Percentiles rank a stretch among this genome's conserved stretches.
Conservation (phyloP, 768 basidiomycete genomes). For the Mycena maculata region DNA sequence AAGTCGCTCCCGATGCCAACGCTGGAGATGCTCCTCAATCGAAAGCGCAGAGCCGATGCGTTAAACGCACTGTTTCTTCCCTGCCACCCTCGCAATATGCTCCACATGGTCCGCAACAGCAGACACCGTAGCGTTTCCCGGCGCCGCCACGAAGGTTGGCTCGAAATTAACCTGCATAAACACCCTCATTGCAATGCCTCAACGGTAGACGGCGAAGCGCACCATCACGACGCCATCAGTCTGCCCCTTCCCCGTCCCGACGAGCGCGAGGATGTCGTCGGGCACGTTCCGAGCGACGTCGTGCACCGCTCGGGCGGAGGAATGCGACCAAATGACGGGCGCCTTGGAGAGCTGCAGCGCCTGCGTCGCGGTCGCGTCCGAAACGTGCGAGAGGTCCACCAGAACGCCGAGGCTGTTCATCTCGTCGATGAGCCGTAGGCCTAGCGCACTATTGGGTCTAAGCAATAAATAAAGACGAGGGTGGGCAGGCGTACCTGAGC, state of each 20-base stretch:
- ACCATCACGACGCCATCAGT: slow-evolving; percentile 92
- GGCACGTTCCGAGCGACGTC: slow-evolving; percentile 85
- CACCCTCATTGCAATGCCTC: no score
- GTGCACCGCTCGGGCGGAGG: slow-evolving; percentile 85
- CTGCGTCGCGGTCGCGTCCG: slow-evolving; percentile 88
- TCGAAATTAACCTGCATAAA: slow-evolving; percentile 85
- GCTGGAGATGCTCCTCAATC: slow-evolving; percentile 48
- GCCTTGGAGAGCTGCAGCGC: slow-evolving; percentile 76
- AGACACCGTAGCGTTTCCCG: slow-evolving; percentile 72
- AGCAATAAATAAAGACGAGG: neutral
- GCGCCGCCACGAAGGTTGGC: slow-evolving; percentile 71
- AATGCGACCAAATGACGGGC: slow-evolving; percentile 96
- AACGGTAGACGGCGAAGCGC: neutral
- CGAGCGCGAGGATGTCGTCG: slow-evolving; percentile 76
- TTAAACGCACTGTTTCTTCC: slow-evolving; percentile 71
- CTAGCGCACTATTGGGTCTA: slow-evolving; percentile 64
- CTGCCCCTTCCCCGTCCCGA: slow-evolving; percentile 73
- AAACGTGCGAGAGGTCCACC: slow-evolving; percentile 93
- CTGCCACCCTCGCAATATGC: slow-evolving; percentile 79
- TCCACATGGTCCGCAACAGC: slow-evolving; percentile 90
- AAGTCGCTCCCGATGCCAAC: slow-evolving; percentile 91
- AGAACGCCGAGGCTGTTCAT: slow-evolving; percentile 96
- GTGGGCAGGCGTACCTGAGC: slow-evolving; percentile 75
- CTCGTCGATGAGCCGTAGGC: slow-evolving; percentile 80
- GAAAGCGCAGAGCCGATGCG: slow-evolving; percentile 10